Conservation (phyloP, 2,329 filamentous ascomycete genomes). For the Lachnellula hyalina region DNA sequence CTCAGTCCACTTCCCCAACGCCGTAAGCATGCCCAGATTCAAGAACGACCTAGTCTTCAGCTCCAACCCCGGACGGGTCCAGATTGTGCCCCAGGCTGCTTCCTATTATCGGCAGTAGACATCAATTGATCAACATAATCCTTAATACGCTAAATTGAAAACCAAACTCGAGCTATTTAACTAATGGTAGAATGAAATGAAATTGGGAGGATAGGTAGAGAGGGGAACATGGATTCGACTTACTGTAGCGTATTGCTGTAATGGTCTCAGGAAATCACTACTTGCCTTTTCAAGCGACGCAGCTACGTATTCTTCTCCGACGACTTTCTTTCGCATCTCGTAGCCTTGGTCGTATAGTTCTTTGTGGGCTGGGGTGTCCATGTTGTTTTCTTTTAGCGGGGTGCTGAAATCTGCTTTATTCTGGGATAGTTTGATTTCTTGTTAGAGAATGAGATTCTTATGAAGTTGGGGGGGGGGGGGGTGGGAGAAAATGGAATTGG, state of each 20-base stretch:
- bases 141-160: too few relatives aligned
- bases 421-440: not conserved
- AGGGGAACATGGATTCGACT: not conserved
- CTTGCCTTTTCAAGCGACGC: conserved; percentile 16
- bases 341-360: conserved; percentile 19
- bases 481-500: not conserved
- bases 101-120: conserved; percentile 13
- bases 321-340: conserved; percentile 25
- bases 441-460: too few relatives aligned
- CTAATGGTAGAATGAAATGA: not conserved
- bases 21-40: conserved; percentile 29
- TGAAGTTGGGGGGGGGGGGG: too few relatives aligned
- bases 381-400: conserved; percentile 23
- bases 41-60: conserved; percentile 24
- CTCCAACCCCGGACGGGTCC: conserved; percentile 27
- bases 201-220: not conserved
- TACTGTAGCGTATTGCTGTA: conserved; percentile 28
- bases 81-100: conserved; percentile 29
- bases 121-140: not conserved
- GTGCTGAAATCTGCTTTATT: conserved; percentile 7
- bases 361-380: conserved; percentile 22
- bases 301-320: conserved; percentile 27
- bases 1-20: conserved; percentile 28
- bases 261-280: conserved; percentile 25
- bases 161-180: too few relatives aligned